Percentiles rank a stretch among this genome's conserved stretches.
phyloP scores from a whole-genome alignment of 805 yeast genomes.

The Candida tallmaniae region DNA sequence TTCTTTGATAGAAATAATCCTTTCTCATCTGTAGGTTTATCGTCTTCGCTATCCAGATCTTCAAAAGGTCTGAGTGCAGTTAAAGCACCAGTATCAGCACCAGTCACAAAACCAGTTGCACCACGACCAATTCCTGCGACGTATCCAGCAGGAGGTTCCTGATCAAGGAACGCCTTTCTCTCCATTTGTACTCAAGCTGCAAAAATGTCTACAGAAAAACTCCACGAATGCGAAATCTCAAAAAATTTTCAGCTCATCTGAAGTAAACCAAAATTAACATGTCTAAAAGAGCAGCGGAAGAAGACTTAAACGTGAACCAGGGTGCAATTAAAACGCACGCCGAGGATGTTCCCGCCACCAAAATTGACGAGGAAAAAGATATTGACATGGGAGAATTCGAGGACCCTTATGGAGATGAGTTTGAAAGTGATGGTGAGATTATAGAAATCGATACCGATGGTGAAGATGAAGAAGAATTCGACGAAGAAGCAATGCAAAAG shows the following conservation, averaged over 20 bases:
- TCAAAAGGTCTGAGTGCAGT: constrained; percentile 21
- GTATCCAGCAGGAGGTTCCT: constrained; percentile 85
- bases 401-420: constrained; percentile 86
- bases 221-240: background rate
- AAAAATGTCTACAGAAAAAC: background rate
- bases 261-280: too few species aligned
- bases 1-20: constrained; percentile 24
- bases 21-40: constrained; percentile 21
- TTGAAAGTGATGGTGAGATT: constrained; percentile 86
- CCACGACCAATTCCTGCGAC: constrained; percentile 94
- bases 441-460: constrained; percentile 64
- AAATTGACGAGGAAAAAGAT: constrained; percentile 31
- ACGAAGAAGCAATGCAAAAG: constrained; percentile 22
- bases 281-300: constrained; percentile 51
- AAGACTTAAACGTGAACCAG: constrained; percentile 20
- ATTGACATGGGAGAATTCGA: constrained; percentile 80
- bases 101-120: constrained; percentile 87
- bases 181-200: constrained; percentile 30
- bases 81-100: constrained; percentile 60
- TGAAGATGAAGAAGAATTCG: constrained; percentile 27
- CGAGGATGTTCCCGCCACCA: constrained; percentile 38
- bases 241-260: background rate
- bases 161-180: constrained; percentile 65
- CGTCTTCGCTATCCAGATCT: constrained; percentile 18
- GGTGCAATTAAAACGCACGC: constrained; percentile 32